phyloP scores from a whole-genome alignment of 2,329 filamentous ascomycete species.

The Sporothrix protearum region DNA sequence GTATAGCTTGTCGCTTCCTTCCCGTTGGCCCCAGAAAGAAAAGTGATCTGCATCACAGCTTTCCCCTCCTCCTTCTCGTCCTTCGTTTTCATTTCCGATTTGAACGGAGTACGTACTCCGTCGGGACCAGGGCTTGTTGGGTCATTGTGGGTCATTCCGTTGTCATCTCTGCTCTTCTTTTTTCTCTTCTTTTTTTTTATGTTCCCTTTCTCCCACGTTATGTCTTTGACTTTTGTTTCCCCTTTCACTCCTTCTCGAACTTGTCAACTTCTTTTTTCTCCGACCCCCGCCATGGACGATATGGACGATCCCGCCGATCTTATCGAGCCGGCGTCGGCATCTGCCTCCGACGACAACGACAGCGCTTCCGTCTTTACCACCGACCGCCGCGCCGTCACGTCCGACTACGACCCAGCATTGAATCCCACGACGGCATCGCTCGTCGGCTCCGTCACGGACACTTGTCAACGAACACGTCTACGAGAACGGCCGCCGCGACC shows the following conservation, averaged over 20 bases:
- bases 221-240: background rate
- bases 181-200: background rate
- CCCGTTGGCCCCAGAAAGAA: background rate
- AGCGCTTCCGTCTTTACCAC: constrained; percentile 23
- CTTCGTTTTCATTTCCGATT: background rate
- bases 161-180: background rate
- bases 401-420: constrained; percentile 41
- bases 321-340: constrained; percentile 28
- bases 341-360: background rate
- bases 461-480: constrained; percentile 39
- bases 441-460: constrained; percentile 41
- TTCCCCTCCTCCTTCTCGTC: background rate
- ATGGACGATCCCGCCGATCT: constrained; percentile 25
- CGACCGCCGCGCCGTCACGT: constrained; percentile 34
- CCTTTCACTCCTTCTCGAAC: background rate
- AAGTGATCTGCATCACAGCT: background rate
- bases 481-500: constrained; percentile 39
- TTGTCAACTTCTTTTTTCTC: background rate
- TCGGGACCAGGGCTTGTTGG: background rate
- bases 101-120: background rate
- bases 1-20: background rate
- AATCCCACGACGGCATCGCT: constrained; percentile 32
- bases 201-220: background rate
- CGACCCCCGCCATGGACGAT: constrained; percentile 8
- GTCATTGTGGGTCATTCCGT: background rate